Evolutionary conservation across 148 eudicot species (phyloP), one percentile per base, ranked within the genome.

Genomic region (Rheum nobile): DNA sequence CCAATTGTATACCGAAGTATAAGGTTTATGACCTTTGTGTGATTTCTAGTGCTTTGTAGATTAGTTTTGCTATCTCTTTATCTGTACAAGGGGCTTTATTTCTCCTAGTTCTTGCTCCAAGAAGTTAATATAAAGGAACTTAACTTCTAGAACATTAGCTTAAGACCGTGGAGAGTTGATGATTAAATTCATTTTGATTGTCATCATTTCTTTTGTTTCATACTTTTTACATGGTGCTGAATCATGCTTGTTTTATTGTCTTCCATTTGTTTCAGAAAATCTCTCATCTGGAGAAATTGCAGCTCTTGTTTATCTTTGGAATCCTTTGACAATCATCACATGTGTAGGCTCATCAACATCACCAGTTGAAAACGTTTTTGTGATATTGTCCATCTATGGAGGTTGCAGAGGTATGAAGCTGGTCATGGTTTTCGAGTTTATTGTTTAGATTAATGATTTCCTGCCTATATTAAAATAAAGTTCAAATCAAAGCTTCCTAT

Each of bases 221-320:
- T 8, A 24, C 9, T 31, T 1, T 31, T 31, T 63, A 26, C 39
- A 17, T 14, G 69, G 38, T 6, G 22, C 70, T 65, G 21, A 65
- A 31, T 14, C 32, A 61, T 61, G 37, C 38, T 65, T 65, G 32
- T 57, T 48, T 57, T 34, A 17, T 57, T 47, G 0, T 67, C 71
- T 76, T 43, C 34, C 31, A 26, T 47, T 57, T 59, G 52, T 75
- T 75, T 57, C 91, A 95, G 96, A 82, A 67, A 43, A 73, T 68
- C 78, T 88, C 75, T 82, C 84, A 8, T 87, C 89, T 46, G 98
- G 97, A 68, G 93, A 95, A 82, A 81, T 91, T 78, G 97, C 97
- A 73, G 91, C 96, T 72, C 90, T 95, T 72, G 87, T 90, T 71
- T 95, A 91, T 78, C 78, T 95, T 72, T 95, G 97, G 97, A 95